A percentile compares a stretch with the other conserved stretches of the same genome.
phyloP scores from a whole-genome alignment of 2,329 filamentous ascomycete genomes.

The Cordyceps militaris region DNA sequence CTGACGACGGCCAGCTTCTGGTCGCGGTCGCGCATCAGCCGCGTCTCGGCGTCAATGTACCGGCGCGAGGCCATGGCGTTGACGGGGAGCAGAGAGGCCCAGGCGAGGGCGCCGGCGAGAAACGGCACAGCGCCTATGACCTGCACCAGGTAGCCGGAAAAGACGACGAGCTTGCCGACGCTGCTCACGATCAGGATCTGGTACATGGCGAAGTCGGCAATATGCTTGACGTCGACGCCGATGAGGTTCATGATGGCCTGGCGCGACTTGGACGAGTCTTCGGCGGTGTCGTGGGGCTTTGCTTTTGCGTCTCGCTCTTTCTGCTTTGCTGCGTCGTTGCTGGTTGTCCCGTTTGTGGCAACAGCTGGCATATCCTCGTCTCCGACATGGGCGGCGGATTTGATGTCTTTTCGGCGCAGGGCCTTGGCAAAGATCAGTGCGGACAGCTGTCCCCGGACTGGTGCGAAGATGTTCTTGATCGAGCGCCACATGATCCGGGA shows the following conservation, averaged over 20 bases:
- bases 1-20: conserved; percentile 68
- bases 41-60: conserved; percentile 59
- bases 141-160: conserved; percentile 58
- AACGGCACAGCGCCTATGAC: conserved; percentile 68
- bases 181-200: conserved; percentile 59
- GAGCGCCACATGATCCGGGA: conserved; percentile 61
- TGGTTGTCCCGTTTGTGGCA: not conserved
- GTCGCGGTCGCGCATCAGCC: conserved; percentile 68
- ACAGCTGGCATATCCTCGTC: conserved; percentile 25
- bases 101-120: conserved; percentile 56
- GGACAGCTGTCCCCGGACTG: conserved; percentile 62
- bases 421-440: conserved; percentile 73
- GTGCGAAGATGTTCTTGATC: conserved; percentile 54
- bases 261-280: conserved; percentile 35
- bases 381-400: conserved; percentile 44
- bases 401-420: conserved; percentile 70
- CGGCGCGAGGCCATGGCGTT: conserved; percentile 60
- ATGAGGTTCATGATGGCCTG: conserved; percentile 73
- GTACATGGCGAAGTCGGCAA: conserved; percentile 59
- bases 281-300: conserved; percentile 41
- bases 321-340: conserved; percentile 14
- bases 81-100: conserved; percentile 57
- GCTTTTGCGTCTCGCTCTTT: conserved; percentile 29
- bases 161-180: conserved; percentile 56
- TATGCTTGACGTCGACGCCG: conserved; percentile 63